These are phyloP conservation scores for Penicillium sp. DNA, from an alignment of 2,329 filamentous ascomycete species.

Conservation along the genomic window DNA sequence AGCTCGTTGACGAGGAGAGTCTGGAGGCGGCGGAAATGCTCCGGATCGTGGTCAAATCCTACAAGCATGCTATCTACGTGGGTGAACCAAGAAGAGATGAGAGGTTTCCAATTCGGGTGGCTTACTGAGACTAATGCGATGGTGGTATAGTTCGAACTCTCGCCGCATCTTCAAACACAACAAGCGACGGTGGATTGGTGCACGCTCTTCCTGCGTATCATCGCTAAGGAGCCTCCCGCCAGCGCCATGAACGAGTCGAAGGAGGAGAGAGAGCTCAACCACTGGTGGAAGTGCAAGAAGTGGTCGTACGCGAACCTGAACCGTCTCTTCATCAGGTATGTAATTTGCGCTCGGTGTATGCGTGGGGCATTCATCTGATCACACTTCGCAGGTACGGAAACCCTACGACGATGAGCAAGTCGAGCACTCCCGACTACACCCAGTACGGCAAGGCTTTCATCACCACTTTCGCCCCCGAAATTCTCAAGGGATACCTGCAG, in stretches of 20 bases:
- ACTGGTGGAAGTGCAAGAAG: conserved; percentile 99
- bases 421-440: conserved; percentile 65
- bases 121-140: too few relatives aligned
- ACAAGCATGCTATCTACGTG: conserved; percentile 98
- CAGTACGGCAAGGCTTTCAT: conserved; percentile 86
- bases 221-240: conserved; percentile 73
- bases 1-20: conserved; percentile 80
- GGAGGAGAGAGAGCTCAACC: conserved; percentile 80
- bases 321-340: conserved; percentile 88
- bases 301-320: conserved; percentile 98
- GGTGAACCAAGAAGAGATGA: too few relatives aligned
- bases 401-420: conserved; percentile 62
- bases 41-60: conserved; percentile 86
- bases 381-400: too few relatives aligned
- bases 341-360: too few relatives aligned
- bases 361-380: too few relatives aligned
- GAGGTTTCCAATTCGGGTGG: too few relatives aligned
- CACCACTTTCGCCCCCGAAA: conserved; percentile 83
- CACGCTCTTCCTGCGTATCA: conserved; percentile 81
- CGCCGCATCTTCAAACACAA: conserved; percentile 65
- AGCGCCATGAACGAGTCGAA: conserved; percentile 69
- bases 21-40: conserved; percentile 95
- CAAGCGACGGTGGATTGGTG: conserved; percentile 89
- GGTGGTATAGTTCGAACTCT: conserved; percentile 88
- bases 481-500: conserved; percentile 84